Evolutionary conservation across 768 basidiomycete genomes (phyloP), one percentile per base, ranked within the genome.

Genomic region (Ramaria rubella): DNA sequence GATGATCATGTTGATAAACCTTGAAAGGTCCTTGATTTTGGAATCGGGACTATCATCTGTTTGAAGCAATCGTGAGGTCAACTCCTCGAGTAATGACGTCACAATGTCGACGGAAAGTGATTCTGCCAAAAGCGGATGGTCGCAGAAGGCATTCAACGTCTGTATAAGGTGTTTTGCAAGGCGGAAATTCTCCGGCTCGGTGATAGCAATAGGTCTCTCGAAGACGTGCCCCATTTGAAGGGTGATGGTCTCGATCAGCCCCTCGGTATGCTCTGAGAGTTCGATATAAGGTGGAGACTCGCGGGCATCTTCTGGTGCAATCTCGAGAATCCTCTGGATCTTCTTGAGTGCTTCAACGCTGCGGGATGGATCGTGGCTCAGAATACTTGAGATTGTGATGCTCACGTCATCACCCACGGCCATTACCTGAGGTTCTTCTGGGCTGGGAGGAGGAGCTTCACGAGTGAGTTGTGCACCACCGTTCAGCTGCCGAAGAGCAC

Each of bases 1-100:
- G 59, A 98, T 87, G 57, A 98, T 94, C 90, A 97, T 94, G 70
- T 99, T 99, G 72, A 99, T 94, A 70, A 96, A 98, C 49, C 90
- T 83, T 5, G 93, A 94, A 57, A 98, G 67, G 67, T 98, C 96
- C 67, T 94, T 92, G 40, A 96, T 83, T 65, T 92, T 87, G 67
- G 82, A 83, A 46, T 88, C 80, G 15, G 77, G 70, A 61, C 84
- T 91, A 63, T 94, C 90, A 66, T 98, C 95, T 27, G 95, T 97
- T 68, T 96, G 90, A 19, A 99, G 79, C 21, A 99, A 79, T 6
- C 95, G 85, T 34, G 91, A 70, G 0, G 95, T 95, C 62, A 99
- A 73, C 70, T 97, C 94, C 64, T 94, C 90, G 55, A 98, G 74
- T n/a, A 99, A 72, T 1, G 86, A 82, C 9, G 87, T 90, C 59